Evolutionary conservation across 306 rosid species (phyloP).

Genomic region (Adenanthera pavonina): DNA sequence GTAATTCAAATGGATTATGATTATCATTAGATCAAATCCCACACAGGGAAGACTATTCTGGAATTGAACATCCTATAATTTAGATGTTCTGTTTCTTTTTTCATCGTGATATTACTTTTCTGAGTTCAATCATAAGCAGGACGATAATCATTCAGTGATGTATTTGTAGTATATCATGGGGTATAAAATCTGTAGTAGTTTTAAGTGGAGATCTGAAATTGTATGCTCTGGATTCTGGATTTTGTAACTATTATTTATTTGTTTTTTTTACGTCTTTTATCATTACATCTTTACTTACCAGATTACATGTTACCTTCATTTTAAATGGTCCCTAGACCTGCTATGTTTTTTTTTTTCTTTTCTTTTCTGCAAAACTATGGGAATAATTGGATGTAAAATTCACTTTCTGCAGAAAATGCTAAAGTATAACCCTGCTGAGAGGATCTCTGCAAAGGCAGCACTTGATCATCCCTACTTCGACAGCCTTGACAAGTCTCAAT

Average conservation of each 20-base stretch:
- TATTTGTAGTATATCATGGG: conserved; percentile 8
- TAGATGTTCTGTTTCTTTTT: conserved; percentile 7
- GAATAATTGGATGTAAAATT: conserved; percentile 30
- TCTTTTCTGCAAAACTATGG: conserved; percentile 5
- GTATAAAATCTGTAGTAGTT: conserved; percentile 12
- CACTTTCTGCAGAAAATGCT: conserved; percentile 82
- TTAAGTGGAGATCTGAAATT: background rate
- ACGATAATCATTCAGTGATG: conserved; percentile 7
- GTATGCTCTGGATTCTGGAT: background rate
- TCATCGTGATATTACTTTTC: background rate
- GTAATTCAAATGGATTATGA: background rate
- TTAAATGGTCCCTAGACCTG: background rate
- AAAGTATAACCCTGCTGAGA: conserved; percentile 76
- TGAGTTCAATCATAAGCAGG: conserved; percentile 15
- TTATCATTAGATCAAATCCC: background rate
- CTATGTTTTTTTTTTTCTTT: conserved; percentile 15
- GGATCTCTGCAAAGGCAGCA: conserved; percentile 98
- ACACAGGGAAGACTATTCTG: background rate
- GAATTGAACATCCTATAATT: background rate
- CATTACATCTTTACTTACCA: background rate
- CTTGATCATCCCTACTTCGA: conserved; percentile 94
- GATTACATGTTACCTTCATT: conserved; percentile 16
- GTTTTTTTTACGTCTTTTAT: background rate
- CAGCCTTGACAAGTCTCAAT: conserved; percentile 91
- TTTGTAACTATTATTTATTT: background rate